phyloP scores from a whole-genome alignment of 176 grass and related monocot species.

The Juncus effusus region DNA sequence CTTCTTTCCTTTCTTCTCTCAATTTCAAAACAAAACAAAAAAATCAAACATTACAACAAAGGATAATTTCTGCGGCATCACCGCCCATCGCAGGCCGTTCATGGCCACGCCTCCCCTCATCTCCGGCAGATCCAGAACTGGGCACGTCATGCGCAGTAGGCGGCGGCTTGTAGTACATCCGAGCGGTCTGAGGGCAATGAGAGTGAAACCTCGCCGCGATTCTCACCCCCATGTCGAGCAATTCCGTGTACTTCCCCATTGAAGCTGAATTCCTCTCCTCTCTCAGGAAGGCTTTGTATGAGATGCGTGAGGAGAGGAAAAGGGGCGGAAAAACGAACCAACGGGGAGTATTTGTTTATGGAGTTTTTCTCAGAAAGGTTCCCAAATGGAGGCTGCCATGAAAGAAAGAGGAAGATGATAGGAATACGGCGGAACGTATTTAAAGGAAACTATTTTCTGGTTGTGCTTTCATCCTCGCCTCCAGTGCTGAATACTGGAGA shows the following conservation, averaged over 20 bases:
- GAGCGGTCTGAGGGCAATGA: conserved; percentile 58
- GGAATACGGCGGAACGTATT: neutral
- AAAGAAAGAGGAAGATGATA: conserved; percentile 14
- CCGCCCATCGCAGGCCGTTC: neutral
- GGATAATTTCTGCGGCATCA: conserved; percentile 15
- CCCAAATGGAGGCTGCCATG: conserved; percentile 30
- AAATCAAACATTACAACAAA: conserved; percentile 20
- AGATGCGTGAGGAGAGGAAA: conserved; percentile 1
- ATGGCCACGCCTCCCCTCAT: neutral
- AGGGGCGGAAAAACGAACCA: neutral
- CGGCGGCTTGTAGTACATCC: conserved; percentile 69
- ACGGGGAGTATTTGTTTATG: neutral
- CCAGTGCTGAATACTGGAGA: conserved; percentile 15
- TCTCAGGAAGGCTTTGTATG: neutral
- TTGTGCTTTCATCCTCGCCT: neutral
- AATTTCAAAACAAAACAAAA: neutral
- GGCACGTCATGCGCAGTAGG: conserved; percentile 6
- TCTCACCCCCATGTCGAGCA: conserved; percentile 37
- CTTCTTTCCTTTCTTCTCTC: neutral
- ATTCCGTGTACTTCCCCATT: conserved; percentile 39
- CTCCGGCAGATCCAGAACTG: neutral
- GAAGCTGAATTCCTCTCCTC: conserved; percentile 6
- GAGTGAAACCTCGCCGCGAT: conserved; percentile 47
- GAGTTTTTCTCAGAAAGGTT: conserved; percentile 24
- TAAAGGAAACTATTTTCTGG: neutral